Evolutionary conservation across 108 stramenopile genomes (phyloP).

Genomic region (Cyclotella distinguenda): DNA sequence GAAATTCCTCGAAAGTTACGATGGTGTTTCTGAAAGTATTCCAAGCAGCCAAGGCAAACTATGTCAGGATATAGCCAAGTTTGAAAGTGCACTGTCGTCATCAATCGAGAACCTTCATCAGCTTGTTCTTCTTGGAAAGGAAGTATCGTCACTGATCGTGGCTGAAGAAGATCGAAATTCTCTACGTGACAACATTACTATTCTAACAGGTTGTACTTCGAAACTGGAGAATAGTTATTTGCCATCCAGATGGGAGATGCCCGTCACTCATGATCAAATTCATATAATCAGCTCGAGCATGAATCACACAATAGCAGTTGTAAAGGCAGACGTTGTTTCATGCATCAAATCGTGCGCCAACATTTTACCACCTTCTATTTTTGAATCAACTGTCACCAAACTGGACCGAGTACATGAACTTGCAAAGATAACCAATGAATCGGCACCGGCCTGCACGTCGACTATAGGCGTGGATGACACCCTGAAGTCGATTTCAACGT

Average conservation of each 20-base stretch:
- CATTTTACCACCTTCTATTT: slow-evolving; percentile 23
- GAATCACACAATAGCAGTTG: slow-evolving; percentile 8
- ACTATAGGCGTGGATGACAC: neutral
- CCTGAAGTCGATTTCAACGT: slow-evolving; percentile 15
- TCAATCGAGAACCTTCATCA: slow-evolving; percentile 54
- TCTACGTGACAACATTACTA: slow-evolving; percentile 32
- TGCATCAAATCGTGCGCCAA: slow-evolving; percentile 28
- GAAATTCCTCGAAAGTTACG: slow-evolving; percentile 23
- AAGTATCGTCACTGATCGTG: slow-evolving; percentile 29
- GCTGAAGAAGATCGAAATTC: slow-evolving; percentile 16
- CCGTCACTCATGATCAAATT: slow-evolving; percentile 22
- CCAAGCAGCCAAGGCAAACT: slow-evolving; percentile 46
- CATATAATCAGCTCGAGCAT: slow-evolving; percentile 10
- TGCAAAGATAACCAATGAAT: slow-evolving; percentile 8
- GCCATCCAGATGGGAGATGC: slow-evolving; percentile 20
- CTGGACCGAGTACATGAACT: slow-evolving; percentile 8
- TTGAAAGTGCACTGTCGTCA: slow-evolving; percentile 35
- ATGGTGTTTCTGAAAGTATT: slow-evolving; percentile 30
- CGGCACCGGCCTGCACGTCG: neutral
- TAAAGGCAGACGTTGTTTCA: slow-evolving; percentile 21
- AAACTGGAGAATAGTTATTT: slow-evolving; percentile 33
- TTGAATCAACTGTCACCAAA: slow-evolving; percentile 26
- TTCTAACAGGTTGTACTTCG: slow-evolving; percentile 39
- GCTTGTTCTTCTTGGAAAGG: slow-evolving; percentile 46
- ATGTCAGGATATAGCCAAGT: slow-evolving; percentile 7